Evolutionary conservation across 345 rosid genomes (phyloP), one percentile per base, ranked within the genome.

Genomic region (Linum lewisii): DNA sequence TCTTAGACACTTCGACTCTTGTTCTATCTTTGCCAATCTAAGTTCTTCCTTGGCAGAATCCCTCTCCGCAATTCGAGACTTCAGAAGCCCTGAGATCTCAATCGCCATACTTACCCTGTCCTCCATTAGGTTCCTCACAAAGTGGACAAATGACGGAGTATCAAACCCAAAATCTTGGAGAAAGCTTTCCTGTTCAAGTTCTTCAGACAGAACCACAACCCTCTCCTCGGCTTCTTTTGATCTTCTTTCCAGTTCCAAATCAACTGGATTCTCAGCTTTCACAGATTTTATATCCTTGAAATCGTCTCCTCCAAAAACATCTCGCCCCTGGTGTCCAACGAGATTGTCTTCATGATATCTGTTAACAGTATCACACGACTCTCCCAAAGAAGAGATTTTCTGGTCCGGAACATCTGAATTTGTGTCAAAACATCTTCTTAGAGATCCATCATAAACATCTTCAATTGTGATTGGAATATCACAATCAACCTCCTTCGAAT

Each of bases 181-280:
- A 73, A 72, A 79, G 38, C 54, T 73, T 67, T 87, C 93, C 67
- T 80, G 79, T 64, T 85, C 82, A 64, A 82, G 62, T 67, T 86
- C 86, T 63, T 80, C 85, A 69, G 92, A 82, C 63, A 87, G 83
- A 73, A 78, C 54, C 54, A 69, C 64, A 62, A 77, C 79, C 80
- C 86, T 90, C 71, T 83, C 78, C 77, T 78, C 81, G 51, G 90
- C 99, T 78, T 82, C 90, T 65, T 81, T 80, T 21, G 76, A 74
- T 73, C 81, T 84, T 67, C 67, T 77, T 44, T 59, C 78, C 26
- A 94, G 74, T 66, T 84, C 90, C 47, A 69, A 60, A 76, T 81
- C 87, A 21, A 42, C 54, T 42, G 77, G 73, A 58, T 80, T 86
- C 61, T 81, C 88, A 38, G 54, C 65, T 29, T 66, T 70, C 55